phyloP scores from a whole-genome alignment of 257 asterid species.

The Cinchona pubescens region DNA sequence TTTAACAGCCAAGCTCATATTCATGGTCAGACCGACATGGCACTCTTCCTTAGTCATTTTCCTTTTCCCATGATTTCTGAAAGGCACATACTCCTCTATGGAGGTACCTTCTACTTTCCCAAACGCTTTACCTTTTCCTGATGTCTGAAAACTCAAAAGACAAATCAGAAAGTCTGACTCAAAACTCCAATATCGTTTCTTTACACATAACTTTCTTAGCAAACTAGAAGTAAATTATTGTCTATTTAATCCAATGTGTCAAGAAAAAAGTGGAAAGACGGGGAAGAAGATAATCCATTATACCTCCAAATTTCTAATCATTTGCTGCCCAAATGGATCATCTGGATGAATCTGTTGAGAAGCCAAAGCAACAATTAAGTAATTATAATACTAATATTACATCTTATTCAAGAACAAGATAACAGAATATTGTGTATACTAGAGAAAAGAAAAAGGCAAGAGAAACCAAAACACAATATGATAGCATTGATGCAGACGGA shows the following conservation, averaged over 20 bases:
- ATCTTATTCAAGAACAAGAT: neutral
- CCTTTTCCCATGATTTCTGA: neutral
- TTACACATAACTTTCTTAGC: too few species aligned
- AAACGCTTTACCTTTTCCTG: neutral
- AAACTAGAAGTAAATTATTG: neutral
- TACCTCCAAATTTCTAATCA: slow-evolving; percentile 98
- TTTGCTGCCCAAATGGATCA: slow-evolving; percentile 98
- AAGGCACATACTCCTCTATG: neutral
- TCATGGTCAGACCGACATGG: neutral
- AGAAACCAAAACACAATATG: neutral
- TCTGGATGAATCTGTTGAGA: slow-evolving; percentile 79
- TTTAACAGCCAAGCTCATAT: neutral
- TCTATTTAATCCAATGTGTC: slow-evolving; percentile 6
- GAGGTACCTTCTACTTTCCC: neutral
- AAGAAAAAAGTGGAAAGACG: neutral
- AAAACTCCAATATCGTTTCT: neutral
- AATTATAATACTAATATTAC: too few species aligned
- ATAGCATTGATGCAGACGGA: neutral
- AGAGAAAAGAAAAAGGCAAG: neutral
- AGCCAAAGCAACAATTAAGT: neutral
- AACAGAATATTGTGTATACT: neutral
- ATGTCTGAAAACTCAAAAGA: neutral
- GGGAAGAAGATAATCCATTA: neutral
- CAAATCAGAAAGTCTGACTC: neutral
- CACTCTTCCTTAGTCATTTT: neutral